These are phyloP conservation scores for Linnemannia exigua DNA, from an alignment of 192 early-diverging fungal genomes.

Conservation along the genomic window DNA sequence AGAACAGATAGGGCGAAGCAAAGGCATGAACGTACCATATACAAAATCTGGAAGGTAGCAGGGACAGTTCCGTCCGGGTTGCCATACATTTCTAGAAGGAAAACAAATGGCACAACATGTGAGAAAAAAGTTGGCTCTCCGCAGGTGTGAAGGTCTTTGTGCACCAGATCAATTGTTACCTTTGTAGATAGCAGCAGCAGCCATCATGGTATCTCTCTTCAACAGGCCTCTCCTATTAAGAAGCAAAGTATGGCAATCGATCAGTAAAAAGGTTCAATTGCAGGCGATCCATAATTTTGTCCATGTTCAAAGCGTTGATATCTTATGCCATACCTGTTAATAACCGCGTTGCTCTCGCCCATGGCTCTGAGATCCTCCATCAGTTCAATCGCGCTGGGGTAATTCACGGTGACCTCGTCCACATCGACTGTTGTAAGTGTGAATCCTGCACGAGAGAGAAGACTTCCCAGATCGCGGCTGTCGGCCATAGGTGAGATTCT, in stretches of 20 bases:
- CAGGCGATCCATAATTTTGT: background rate
- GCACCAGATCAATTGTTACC: slow-evolving; percentile 59
- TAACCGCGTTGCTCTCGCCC: slow-evolving; percentile 95
- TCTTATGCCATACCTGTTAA: slow-evolving; percentile 76
- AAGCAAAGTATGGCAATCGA: background rate
- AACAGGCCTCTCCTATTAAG: slow-evolving; percentile 72
- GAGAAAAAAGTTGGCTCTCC: slow-evolving; percentile 1
- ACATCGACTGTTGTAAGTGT: slow-evolving; percentile 94
- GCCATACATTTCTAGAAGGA: slow-evolving; percentile 82
- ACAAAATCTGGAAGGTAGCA: slow-evolving; percentile 93
- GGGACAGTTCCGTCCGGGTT: slow-evolving; percentile 90
- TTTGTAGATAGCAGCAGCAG: slow-evolving; percentile 90
- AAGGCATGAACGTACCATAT: slow-evolving; percentile 57
- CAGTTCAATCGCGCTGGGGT: slow-evolving; percentile 93
- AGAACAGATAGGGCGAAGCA: background rate
- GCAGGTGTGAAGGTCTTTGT: background rate
- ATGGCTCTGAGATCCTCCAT: slow-evolving; percentile 91
- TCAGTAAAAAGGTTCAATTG: background rate
- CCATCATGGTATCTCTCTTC: slow-evolving; percentile 86
- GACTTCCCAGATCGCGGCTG: slow-evolving; percentile 79
- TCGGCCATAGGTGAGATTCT: slow-evolving; percentile 93
- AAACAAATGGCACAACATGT: background rate
- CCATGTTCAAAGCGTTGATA: background rate
- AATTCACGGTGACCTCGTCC: slow-evolving; percentile 92
- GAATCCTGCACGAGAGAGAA: slow-evolving; percentile 89